A percentile compares a stretch with the other conserved stretches of the same genome.
These are phyloP conservation scores for Citrus trifoliata DNA, from an alignment of 345 rosid genomes.

Conservation along the genomic window DNA sequence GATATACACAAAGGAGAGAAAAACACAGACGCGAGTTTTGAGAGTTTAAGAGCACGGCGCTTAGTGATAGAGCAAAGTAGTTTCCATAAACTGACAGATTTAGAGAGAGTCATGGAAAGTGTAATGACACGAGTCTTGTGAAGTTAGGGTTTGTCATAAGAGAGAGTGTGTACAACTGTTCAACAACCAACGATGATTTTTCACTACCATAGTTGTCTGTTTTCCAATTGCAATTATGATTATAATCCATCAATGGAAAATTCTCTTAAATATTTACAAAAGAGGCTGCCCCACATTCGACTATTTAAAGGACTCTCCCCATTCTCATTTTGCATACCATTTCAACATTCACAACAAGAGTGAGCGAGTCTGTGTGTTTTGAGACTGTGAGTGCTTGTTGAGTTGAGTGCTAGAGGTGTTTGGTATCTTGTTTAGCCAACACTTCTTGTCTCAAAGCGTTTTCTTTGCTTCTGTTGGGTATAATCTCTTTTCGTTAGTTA, in stretches of 20 bases:
- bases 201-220: conserved; percentile 15
- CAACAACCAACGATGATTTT: conserved; percentile 18
- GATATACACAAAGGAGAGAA: background rate
- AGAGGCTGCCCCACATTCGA: background rate
- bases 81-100: conserved; percentile 9
- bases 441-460: background rate
- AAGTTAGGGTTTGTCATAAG: background rate
- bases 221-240: conserved; percentile 8
- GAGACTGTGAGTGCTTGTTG: background rate
- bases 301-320: background rate
- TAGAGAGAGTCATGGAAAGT: background rate
- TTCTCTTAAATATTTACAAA: background rate
- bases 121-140: background rate
- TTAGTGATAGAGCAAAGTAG: background rate
- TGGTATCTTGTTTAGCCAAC: background rate
- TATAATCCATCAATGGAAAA: conserved; percentile 6
- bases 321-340: background rate
- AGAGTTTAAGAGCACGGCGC: background rate
- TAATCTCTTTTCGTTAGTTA: background rate
- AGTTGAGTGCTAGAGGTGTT: background rate
- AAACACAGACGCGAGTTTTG: background rate
- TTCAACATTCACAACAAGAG: background rate
- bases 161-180: background rate
- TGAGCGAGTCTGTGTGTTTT: too few species aligned
- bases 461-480: background rate